Base-by-base conservation (phyloP, 148 eudicot species). In the Drosera capensis region DNA sequence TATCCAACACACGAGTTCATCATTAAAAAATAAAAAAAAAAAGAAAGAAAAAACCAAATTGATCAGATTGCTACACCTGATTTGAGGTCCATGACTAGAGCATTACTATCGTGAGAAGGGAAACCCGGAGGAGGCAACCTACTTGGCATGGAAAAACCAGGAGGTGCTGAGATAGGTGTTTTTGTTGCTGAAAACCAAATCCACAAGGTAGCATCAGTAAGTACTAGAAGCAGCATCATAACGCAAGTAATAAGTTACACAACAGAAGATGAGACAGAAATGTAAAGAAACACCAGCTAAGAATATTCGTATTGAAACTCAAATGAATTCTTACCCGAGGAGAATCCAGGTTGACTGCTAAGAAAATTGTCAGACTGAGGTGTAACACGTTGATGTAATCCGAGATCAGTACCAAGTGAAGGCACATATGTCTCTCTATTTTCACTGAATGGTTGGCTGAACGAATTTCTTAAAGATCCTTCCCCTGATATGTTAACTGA, bases 81-180 rank as follows among this genome's bases (percentile, higher is more conserved):
- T 29, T 57, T 65, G 0, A 63, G 7, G 44, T 78, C 80, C 43
- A 70, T 64, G 43, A 60, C 25, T 14, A 59, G 78, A 25, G 70
- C 85, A 46, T 52, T 59, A 65, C 85, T 80, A 42, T 67, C 86
- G 49, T 66, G 74, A 20, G 78, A 76, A 40, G 71, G 41, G 66
- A 92, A 92, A 28, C 99, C 99, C 16, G 95, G 99, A 6, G 97
- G 94, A 19, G 88, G 94, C 34, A 79, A 71, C 68, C 85, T 76
- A 45, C 57, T 70, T 26, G 88, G 82, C 7, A 48, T 58, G n/a
- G 82, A 54, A 60, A 92, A 92, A 45, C 99, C 99, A 24, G 99
- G 99, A 22, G 99, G 99, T 25, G 99, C 88, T 20, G 93, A 71
- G 51, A 84, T 58, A 38, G 75, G 95, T 52, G 82, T 57, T 64